Conservation (phyloP, 2,329 filamentous ascomycete species). For the Alternaria conjuncta region DNA sequence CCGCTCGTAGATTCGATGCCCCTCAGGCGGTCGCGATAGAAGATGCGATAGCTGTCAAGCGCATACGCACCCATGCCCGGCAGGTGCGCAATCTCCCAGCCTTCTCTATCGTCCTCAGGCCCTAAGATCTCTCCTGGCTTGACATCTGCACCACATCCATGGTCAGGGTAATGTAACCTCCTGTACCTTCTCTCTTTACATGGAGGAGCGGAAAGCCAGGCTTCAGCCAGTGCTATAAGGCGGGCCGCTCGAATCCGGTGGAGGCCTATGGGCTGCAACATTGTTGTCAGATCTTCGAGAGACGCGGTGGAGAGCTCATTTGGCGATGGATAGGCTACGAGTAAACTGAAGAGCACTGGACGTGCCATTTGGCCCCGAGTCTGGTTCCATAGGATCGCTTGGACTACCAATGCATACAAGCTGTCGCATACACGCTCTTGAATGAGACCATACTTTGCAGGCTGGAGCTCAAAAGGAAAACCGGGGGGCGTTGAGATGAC, state of each 20-base stretch:
- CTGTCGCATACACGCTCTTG: slow-evolving; percentile 79
- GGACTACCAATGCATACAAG: slow-evolving; percentile 81
- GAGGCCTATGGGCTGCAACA: slow-evolving; percentile 37
- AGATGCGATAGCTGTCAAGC: slow-evolving; percentile 90
- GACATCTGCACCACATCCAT: slow-evolving; percentile 47
- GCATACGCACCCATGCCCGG: slow-evolving; percentile 78
- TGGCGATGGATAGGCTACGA: slow-evolving; percentile 71
- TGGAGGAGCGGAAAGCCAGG: slow-evolving; percentile 72
- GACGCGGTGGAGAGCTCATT: slow-evolving; percentile 59
- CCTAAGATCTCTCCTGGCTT: slow-evolving; percentile 52
- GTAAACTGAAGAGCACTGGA: slow-evolving; percentile 74
- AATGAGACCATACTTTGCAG: slow-evolving; percentile 72
- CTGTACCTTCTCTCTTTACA: slow-evolving; percentile 62
- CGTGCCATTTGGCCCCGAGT: slow-evolving; percentile 77
- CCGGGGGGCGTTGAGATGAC: slow-evolving; percentile 22
- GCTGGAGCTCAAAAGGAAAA: slow-evolving; percentile 30
- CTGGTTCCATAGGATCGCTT: slow-evolving; percentile 83
- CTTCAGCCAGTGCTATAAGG: slow-evolving; percentile 72
- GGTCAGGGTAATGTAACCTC: slow-evolving; percentile 53
- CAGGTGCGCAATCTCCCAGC: slow-evolving; percentile 86
- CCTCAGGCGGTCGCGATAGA: slow-evolving; percentile 80
- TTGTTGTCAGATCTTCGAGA: slow-evolving; percentile 19
- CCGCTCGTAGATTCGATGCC: slow-evolving; percentile 60
- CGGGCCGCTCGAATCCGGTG: slow-evolving; percentile 62
- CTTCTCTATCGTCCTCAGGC: slow-evolving; percentile 47